phyloP scores from a whole-genome alignment of 805 yeast species.

The Candida yuanshanica region DNA sequence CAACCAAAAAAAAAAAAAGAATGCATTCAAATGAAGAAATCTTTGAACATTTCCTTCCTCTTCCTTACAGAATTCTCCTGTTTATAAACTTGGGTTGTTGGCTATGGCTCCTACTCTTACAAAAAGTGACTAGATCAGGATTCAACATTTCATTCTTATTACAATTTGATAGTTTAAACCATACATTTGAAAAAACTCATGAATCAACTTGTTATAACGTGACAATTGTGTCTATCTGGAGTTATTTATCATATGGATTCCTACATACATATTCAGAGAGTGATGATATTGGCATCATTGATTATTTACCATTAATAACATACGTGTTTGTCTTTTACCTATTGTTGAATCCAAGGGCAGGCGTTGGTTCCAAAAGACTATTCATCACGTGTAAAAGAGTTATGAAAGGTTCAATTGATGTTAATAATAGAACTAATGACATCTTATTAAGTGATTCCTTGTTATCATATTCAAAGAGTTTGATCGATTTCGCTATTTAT shows the following conservation, averaged over 20 bases:
- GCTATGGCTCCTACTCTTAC: constrained; percentile 9
- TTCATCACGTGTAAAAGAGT: constrained; percentile 48
- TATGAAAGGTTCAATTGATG: constrained; percentile 52
- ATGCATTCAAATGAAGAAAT: neutral
- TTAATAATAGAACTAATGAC: constrained; percentile 64
- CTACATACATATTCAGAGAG: neutral
- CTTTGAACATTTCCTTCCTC: constrained; percentile 7
- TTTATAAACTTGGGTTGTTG: constrained; percentile 8
- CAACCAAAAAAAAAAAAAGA: neutral
- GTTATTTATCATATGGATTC: constrained; percentile 4
- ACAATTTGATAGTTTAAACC: constrained; percentile 4
- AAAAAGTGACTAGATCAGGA: neutral
- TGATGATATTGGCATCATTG: constrained; percentile 3
- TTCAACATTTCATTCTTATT: constrained; percentile 3
- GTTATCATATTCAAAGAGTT: constrained; percentile 71
- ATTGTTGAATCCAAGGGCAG: constrained; percentile 30
- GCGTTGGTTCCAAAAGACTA: constrained; percentile 35
- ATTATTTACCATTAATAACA: constrained; percentile 6
- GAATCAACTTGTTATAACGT: neutral
- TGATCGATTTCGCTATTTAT: constrained; percentile 64
- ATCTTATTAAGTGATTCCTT: constrained; percentile 79
- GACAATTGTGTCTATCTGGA: constrained; percentile 1
- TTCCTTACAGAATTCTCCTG: constrained; percentile 11
- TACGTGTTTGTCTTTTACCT: constrained; percentile 29
- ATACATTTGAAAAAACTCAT: constrained; percentile 1